A percentile compares a stretch with the other conserved stretches of the same genome.
These are phyloP conservation scores for Phenoliferia sp. DNA, from an alignment of 1,284 basidiomycete species.

Conservation along the genomic window DNA sequence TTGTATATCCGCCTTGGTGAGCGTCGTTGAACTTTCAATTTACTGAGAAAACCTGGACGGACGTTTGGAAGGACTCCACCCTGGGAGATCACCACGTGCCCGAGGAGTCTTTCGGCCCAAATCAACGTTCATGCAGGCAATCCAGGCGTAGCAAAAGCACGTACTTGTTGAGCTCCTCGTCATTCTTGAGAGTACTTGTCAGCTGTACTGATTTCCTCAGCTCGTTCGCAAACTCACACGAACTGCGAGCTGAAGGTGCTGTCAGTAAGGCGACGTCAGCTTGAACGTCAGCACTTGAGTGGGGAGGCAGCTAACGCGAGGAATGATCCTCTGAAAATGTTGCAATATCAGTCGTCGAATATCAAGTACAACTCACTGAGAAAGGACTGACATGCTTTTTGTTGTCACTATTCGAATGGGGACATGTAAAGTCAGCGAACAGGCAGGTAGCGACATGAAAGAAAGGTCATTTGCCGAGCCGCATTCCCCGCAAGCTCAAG, in stretches of 20 bases:
- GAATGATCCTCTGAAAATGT: not conserved
- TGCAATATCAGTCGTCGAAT: not conserved
- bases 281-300: too few species aligned
- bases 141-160: too few species aligned
- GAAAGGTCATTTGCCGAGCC: not conserved
- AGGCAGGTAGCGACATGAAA: not conserved
- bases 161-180: not conserved
- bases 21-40: too few species aligned
- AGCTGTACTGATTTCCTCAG: not conserved
- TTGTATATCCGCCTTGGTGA: too few species aligned
- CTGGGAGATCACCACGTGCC: not conserved
- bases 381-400: not conserved
- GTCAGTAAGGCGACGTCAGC: too few species aligned
- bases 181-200: not conserved
- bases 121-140: too few species aligned
- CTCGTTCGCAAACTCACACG: not conserved
- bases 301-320: too few species aligned
- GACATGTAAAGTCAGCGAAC: not conserved
- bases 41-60: too few species aligned
- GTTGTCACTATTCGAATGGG: not conserved
- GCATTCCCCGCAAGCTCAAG: not conserved
- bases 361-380: not conserved
- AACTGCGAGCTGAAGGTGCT: not conserved
- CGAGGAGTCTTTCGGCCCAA: too few species aligned
- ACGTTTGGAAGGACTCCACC: not conserved